These are phyloP conservation scores for Gnomoniopsis sp. DNA, from an alignment of 2,329 filamentous ascomycete genomes.

Conservation along the genomic window DNA sequence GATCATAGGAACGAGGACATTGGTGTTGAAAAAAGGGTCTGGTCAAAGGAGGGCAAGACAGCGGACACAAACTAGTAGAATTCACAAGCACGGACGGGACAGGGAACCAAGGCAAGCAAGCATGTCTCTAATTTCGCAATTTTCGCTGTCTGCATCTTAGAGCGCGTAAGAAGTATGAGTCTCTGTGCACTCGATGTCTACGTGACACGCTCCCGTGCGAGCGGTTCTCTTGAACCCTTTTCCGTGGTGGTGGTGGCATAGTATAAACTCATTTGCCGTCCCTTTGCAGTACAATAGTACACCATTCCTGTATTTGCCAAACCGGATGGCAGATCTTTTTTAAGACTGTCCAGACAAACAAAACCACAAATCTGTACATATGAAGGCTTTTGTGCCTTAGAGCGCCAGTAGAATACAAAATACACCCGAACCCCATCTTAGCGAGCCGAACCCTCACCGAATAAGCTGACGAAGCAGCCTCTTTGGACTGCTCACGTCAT, in stretches of 20 bases:
- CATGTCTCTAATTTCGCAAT: neutral
- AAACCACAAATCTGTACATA: slow-evolving; percentile 6
- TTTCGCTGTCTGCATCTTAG: neutral
- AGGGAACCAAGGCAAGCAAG: neutral
- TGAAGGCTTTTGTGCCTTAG: neutral
- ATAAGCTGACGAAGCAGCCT: neutral
- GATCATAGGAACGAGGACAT: slow-evolving; percentile 57
- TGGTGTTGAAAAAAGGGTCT: slow-evolving; percentile 42
- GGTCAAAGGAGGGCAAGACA: slow-evolving; percentile 31
- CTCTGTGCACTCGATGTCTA: neutral
- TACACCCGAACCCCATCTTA: neutral
- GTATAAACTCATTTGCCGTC: neutral
- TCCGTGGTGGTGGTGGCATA: neutral
- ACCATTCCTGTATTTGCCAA: neutral
- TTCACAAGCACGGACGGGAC: neutral
- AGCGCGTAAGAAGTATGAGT: neutral
- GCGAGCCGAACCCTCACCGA: neutral
- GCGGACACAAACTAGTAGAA: neutral
- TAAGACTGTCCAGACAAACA: neutral
- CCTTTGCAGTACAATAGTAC: neutral
- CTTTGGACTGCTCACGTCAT: neutral
- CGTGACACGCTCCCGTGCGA: neutral
- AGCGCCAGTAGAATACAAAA: neutral
- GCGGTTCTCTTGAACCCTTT: neutral
- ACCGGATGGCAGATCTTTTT: neutral